phyloP scores from a whole-genome alignment of 2,329 filamentous ascomycete genomes.

The Diaporthe longicolla region DNA sequence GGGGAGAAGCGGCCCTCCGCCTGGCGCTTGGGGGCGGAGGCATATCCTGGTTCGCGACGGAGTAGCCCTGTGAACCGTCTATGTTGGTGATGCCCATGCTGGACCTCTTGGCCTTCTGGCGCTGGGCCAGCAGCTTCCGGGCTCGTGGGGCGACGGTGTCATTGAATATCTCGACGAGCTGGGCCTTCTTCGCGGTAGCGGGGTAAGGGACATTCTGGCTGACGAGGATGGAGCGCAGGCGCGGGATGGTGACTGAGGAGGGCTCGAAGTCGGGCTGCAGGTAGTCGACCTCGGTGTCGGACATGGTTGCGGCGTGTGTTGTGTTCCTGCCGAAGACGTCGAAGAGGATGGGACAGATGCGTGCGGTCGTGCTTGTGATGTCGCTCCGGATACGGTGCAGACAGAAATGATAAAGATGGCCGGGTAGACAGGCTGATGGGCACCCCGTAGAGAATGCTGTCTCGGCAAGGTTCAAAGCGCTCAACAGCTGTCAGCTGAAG shows the following conservation, averaged over 20 bases:
- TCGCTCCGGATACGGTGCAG: not conserved
- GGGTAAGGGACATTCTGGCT: conserved; percentile 89
- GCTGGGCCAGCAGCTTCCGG: conserved; percentile 79
- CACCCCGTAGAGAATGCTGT: not conserved
- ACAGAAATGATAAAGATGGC: not conserved
- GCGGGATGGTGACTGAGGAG: conserved; percentile 85
- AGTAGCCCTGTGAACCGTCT: conserved; percentile 76
- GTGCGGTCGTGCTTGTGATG: not conserved
- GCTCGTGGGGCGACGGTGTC: conserved; percentile 84
- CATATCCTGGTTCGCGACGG: conserved; percentile 70
- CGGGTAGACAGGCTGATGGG: not conserved
- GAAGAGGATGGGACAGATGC: not conserved
- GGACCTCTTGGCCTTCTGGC: conserved; percentile 85
- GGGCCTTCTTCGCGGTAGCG: conserved; percentile 90
- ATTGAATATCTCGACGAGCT: conserved; percentile 88
- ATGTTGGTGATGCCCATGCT: conserved; percentile 86
- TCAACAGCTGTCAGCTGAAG: conserved; percentile 25
- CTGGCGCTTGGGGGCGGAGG: conserved; percentile 62
- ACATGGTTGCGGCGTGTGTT: conserved; percentile 60
- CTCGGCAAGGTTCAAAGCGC: conserved; percentile 14
- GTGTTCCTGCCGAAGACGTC: not conserved
- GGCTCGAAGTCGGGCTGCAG: conserved; percentile 91
- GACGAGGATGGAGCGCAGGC: conserved; percentile 91
- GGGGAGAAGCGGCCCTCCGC: conserved; percentile 68
- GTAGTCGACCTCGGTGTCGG: conserved; percentile 82